A percentile compares a stretch with the other conserved stretches of the same genome.
phyloP scores from a whole-genome alignment of 768 basidiomycete species.

The Polyporus arcularius region DNA sequence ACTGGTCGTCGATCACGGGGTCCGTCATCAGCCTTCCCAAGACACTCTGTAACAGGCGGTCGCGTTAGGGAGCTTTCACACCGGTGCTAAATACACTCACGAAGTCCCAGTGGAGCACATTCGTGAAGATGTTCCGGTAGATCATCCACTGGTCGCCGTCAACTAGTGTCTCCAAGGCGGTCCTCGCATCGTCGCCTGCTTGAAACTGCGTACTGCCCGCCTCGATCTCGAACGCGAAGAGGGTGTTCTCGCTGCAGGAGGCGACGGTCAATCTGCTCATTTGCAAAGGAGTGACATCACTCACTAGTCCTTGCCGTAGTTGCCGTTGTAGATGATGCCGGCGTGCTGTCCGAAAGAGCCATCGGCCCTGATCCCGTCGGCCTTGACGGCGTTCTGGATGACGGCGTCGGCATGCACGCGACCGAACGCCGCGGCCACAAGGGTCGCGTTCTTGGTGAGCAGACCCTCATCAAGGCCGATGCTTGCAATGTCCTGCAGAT shows the following conservation, averaged over 20 bases:
- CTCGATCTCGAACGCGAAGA: constrained; percentile 58
- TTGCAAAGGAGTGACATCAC: constrained; percentile 3
- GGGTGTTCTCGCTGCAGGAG: constrained; percentile 49
- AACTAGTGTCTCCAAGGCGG: constrained; percentile 53
- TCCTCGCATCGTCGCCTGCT: constrained; percentile 34
- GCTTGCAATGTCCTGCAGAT: constrained; percentile 60
- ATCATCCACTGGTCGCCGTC: constrained; percentile 68
- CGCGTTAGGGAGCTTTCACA: background rate
- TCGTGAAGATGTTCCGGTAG: constrained; percentile 53
- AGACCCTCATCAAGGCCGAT: constrained; percentile 56
- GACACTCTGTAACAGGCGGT: constrained; percentile 43
- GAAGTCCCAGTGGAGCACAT: constrained; percentile 66
- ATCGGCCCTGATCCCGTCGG: constrained; percentile 56
- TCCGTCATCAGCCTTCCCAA: constrained; percentile 65
- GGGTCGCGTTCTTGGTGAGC: constrained; percentile 41
- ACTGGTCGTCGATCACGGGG: constrained; percentile 48
- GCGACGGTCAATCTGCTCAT: background rate
- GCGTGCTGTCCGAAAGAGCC: constrained; percentile 47
- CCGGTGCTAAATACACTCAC: constrained; percentile 38
- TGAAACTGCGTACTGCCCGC: constrained; percentile 59
- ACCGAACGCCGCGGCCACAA: constrained; percentile 52
- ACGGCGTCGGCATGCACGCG: constrained; percentile 52
- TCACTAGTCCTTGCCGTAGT: constrained; percentile 55
- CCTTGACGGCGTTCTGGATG: constrained; percentile 45
- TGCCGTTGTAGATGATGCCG: constrained; percentile 70